Conservation (phyloP, 2,329 filamentous ascomycete genomes). For the Colletotrichum tamarilloi region DNA sequence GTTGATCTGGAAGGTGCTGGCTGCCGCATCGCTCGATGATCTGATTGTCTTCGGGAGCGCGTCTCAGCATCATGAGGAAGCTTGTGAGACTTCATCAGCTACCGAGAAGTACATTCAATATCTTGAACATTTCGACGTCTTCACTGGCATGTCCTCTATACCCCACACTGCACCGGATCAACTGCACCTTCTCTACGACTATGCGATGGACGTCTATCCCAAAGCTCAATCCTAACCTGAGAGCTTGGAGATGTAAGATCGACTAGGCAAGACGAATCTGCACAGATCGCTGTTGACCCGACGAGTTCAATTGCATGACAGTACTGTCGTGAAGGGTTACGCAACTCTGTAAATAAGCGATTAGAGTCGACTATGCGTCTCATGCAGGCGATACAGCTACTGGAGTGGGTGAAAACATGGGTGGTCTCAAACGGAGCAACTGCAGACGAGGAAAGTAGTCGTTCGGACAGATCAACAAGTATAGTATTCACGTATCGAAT, state of each 20-base stretch:
- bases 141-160: conserved; percentile 61
- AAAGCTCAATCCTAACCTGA: conserved; percentile 73
- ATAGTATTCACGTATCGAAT: conserved; percentile 68
- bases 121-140: conserved; percentile 65
- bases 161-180: conserved; percentile 68
- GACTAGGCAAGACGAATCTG: conserved; percentile 74
- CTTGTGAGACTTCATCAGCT: conserved; percentile 67
- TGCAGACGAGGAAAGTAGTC: conserved; percentile 76
- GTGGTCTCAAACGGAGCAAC: conserved; percentile 72
- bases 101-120: conserved; percentile 69
- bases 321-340: conserved; percentile 50
- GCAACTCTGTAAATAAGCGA: conserved; percentile 70
- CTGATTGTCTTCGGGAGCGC: too few relatives aligned
- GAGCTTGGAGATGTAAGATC: conserved; percentile 71
- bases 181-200: conserved; percentile 68
- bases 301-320: conserved; percentile 54
- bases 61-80: conserved; percentile 70
- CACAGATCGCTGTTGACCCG: conserved; percentile 73
- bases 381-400: conserved; percentile 67
- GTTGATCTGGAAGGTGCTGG: conserved; percentile 60
- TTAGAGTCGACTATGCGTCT: conserved; percentile 70
- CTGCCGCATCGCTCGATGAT: too few relatives aligned
- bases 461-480: conserved; percentile 74
- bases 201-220: conserved; percentile 78
- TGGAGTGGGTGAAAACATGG: conserved; percentile 70